Evolutionary conservation across 495 filamentous ascomycete genomes (phyloP), one percentile per base, ranked within the genome.

Genomic region (Lasiosphaeria miniovina): DNA sequence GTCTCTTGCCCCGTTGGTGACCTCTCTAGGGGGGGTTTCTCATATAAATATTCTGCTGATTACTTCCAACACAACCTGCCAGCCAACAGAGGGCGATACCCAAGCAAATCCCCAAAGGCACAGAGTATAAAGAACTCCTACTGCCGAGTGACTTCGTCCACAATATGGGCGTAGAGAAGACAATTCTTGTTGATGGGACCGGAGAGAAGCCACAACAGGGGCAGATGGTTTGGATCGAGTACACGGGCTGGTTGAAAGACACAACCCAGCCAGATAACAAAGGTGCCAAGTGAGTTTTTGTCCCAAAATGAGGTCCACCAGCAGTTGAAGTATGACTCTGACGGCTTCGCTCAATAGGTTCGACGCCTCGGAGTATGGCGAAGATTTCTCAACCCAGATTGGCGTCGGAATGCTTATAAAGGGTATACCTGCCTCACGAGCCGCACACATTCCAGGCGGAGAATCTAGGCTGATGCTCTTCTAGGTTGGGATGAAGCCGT

Each of bases 401-500:
- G 91, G 91, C 45, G 74, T 86, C 53, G 89, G 90, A 52, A 78
- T 80, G 67, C 86, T 96, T 62, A 96, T 96, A 82, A 80, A 74
- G 90, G 90, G 36, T 92, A 76, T 54, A 73, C 60, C 24, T 36
- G 9, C 8, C 33, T 58, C 31, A 11, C 51, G 60, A 40, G 24
- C 9, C 36, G 43, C 36, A 36, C 41, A 4, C 4, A 11, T 31
- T 54, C 3, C 2, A 33, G 4, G 15, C 6, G 14, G 33, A 41
- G 12, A 36, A 36, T 10, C 10, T 32, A 62, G 60, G 54, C 67
- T 70, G 46, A 61, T 32, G 14, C 52, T 33, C 5, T 24, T 31
- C 15, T 35, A 92, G 90, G 91, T 49, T 96, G 91, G 91, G 91
- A 96, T 61, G 86, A 93, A 78, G 91, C 88, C 59, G 90, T 96